phyloP scores from a whole-genome alignment of 176 grass and related monocot genomes.

The Hsuehochloa calcarea region DNA sequence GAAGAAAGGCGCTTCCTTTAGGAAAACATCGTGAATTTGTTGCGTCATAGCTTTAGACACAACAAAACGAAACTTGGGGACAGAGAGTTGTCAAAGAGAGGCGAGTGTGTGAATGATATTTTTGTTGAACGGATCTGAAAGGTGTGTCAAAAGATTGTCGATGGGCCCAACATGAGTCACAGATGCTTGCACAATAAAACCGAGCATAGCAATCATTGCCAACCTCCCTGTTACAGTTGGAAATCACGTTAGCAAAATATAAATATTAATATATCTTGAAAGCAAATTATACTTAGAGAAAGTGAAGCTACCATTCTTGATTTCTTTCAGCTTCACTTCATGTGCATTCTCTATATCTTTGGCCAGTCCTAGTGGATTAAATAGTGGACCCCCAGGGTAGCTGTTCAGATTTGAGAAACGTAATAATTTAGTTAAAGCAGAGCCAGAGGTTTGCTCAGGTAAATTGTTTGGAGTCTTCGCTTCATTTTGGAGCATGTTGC shows the following conservation, averaged over 20 bases:
- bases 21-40: background rate
- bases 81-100: constrained; percentile 4
- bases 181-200: constrained; percentile 71
- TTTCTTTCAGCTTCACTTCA: constrained; percentile 87
- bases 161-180: constrained; percentile 73
- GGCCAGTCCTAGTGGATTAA: constrained; percentile 71
- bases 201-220: constrained; percentile 90
- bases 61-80: background rate
- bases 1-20: background rate
- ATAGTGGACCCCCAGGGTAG: constrained; percentile 80
- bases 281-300: background rate
- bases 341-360: constrained; percentile 79
- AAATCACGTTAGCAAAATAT: constrained; percentile 5
- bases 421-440: background rate
- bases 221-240: constrained; percentile 56
- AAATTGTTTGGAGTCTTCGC: background rate
- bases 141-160: constrained; percentile 73
- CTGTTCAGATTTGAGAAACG: constrained; percentile 35
- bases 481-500: background rate
- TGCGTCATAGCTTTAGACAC: background rate
- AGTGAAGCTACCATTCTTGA: constrained; percentile 73
- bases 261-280: background rate
- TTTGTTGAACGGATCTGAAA: constrained; percentile 82
- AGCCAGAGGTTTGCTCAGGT: background rate
- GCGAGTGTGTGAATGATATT: constrained; percentile 64